phyloP scores from a whole-genome alignment of 345 rosid genomes.

The Corchorus capsularis region DNA sequence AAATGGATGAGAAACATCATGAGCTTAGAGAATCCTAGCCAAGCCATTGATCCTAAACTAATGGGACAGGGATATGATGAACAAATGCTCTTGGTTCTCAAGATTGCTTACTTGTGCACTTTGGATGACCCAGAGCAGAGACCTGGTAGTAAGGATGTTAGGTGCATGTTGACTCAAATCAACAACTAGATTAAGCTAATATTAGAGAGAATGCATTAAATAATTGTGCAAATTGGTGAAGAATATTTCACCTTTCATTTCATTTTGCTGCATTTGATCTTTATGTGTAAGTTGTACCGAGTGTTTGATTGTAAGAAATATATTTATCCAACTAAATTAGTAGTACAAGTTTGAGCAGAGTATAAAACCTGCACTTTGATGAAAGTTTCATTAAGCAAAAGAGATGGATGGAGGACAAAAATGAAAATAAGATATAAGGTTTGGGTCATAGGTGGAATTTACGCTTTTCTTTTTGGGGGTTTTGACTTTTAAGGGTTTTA shows the following conservation, averaged over 20 bases:
- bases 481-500: too few relatives aligned
- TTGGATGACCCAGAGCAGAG: constrained; percentile 77
- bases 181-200: constrained; percentile 38
- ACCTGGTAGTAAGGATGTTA: constrained; percentile 78
- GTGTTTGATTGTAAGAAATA: constrained; percentile 6
- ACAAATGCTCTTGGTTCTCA: constrained; percentile 75
- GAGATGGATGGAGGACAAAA: too few relatives aligned
- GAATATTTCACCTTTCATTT: too few relatives aligned
- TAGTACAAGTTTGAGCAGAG: not conserved
- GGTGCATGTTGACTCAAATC: constrained; percentile 74
- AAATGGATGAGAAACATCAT: constrained; percentile 80
- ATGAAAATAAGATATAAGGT: too few relatives aligned
- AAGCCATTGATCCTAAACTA: constrained; percentile 66
- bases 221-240: too few relatives aligned
- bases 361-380: not conserved
- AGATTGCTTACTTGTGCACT: constrained; percentile 84
- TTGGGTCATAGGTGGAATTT: too few relatives aligned
- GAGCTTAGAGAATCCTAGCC: constrained; percentile 60
- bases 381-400: too few relatives aligned
- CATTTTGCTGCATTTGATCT: not conserved
- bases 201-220: too few relatives aligned
- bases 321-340: not conserved
- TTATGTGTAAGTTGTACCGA: not conserved
- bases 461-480: too few relatives aligned
- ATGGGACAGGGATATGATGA: constrained; percentile 66